Evolutionary conservation across 805 yeast genomes (phyloP).

Genomic region (Helenozyma baotianmanensis): DNA sequence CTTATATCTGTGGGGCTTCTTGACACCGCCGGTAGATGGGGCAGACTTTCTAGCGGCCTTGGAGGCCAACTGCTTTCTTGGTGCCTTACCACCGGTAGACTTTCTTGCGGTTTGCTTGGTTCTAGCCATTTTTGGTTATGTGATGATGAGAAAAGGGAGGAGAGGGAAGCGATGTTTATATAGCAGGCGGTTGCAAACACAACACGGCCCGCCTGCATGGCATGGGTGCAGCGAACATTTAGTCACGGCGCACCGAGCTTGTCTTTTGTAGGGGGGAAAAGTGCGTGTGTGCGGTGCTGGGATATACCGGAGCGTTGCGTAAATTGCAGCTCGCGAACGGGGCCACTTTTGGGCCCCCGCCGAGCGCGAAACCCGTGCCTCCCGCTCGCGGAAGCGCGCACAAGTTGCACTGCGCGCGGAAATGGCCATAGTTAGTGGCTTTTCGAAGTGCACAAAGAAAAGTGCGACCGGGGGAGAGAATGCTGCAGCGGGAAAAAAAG

Average conservation of each 20-base stretch:
- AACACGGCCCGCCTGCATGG: not conserved
- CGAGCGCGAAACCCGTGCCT: conserved; percentile 4
- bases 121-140: conserved; percentile 34
- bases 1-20: conserved; percentile 48
- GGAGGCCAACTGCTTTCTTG: conserved; percentile 46
- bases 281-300: conserved; percentile 7
- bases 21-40: conserved; percentile 44
- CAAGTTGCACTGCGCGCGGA: conserved; percentile 4
- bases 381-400: not conserved
- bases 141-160: conserved; percentile 1
- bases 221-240: not conserved
- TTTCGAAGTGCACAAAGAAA: conserved; percentile 8
- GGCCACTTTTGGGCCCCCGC: conserved; percentile 5
- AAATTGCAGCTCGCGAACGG: conserved; percentile 9
- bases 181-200: conserved; percentile 3
- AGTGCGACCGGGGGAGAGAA: too few relatives aligned
- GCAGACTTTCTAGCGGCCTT: conserved; percentile 48
- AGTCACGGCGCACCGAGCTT: too few relatives aligned
- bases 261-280: conserved; percentile 1
- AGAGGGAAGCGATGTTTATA: conserved; percentile 4
- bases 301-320: conserved; percentile 5
- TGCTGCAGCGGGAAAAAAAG: not conserved
- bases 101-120: conserved; percentile 46
- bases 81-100: conserved; percentile 47
- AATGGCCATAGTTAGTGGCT: conserved; percentile 13